A percentile compares a stretch with the other conserved stretches of the same genome.
phyloP scores from a whole-genome alignment of 75 land plant species.

The Pseudotsuga menziesii region DNA sequence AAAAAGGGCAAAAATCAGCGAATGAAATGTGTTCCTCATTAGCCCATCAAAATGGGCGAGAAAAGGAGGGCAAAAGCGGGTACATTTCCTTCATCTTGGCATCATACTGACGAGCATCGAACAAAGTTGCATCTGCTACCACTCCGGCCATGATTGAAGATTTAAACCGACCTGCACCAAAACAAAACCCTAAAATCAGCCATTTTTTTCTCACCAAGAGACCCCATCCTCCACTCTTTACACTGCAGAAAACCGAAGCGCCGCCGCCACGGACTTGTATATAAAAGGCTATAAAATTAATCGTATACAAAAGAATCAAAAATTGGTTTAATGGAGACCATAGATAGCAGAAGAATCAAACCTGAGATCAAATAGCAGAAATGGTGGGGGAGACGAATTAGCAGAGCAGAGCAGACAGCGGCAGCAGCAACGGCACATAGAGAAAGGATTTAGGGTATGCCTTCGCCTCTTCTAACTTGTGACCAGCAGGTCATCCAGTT shows the following conservation, averaged over 20 bases:
- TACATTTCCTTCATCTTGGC: slow-evolving; percentile 49
- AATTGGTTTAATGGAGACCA: not conserved
- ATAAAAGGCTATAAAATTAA: not conserved
- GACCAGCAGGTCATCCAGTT: not conserved
- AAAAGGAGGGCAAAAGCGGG: not conserved
- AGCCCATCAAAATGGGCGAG: not conserved
- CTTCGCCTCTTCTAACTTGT: slow-evolving; percentile 2
- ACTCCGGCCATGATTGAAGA: slow-evolving; percentile 37
- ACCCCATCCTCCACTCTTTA: not conserved
- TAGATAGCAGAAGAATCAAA: not conserved
- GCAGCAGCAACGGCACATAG: slow-evolving; percentile 3
- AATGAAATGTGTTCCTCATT: not conserved
- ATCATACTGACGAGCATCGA: slow-evolving; percentile 56
- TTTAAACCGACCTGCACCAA: not conserved
- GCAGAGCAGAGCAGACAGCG: not conserved
- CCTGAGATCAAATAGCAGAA: not conserved
- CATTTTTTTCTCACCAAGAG: no score
- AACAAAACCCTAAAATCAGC: not conserved
- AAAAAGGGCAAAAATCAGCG: not conserved
- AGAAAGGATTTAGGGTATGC: not conserved
- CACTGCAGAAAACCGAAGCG: not conserved
- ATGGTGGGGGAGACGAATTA: no score
- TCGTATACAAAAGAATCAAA: not conserved
- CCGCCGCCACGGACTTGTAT: not conserved
- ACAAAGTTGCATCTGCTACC: slow-evolving; percentile 40